Evolutionary conservation across 495 filamentous ascomycete species (phyloP).

Genomic region (Chaetomium fimeti): DNA sequence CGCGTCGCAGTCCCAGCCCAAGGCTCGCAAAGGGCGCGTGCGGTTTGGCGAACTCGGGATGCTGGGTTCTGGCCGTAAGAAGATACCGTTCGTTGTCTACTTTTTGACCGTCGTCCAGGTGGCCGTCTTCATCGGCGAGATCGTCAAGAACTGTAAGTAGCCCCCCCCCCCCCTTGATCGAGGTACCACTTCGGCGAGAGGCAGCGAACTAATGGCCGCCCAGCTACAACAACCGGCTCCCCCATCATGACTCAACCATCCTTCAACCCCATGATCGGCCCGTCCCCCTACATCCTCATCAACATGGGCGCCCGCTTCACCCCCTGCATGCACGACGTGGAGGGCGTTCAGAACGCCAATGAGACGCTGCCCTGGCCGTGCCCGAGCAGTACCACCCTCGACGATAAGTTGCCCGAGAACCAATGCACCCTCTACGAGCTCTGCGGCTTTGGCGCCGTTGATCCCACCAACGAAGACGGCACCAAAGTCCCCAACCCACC

Average conservation of each 20-base stretch:
- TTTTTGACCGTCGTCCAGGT: slow-evolving; percentile 74
- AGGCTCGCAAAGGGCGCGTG: slow-evolving; percentile 36
- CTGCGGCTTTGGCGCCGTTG: slow-evolving; percentile 76
- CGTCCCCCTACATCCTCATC: slow-evolving; percentile 83
- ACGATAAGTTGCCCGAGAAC: slow-evolving; percentile 43
- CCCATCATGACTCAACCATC: slow-evolving; percentile 82
- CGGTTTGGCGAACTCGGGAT: slow-evolving; percentile 51
- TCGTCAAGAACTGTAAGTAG: slow-evolving; percentile 73
- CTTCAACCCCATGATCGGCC: slow-evolving; percentile 97
- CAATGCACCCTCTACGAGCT: slow-evolving; percentile 71
- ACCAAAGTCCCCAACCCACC: slow-evolving; percentile 37
- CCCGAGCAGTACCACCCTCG: slow-evolving; percentile 65
- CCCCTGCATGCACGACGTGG: slow-evolving; percentile 87
- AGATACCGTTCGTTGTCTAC: slow-evolving; percentile 81
- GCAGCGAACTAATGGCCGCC: slow-evolving; percentile 38
- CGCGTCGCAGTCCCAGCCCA: slow-evolving; percentile 29
- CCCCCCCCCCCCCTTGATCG: not conserved
- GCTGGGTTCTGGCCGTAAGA: slow-evolving; percentile 50
- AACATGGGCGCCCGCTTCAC: slow-evolving; percentile 94
- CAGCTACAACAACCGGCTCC: slow-evolving; percentile 60
- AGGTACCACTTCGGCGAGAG: not conserved
- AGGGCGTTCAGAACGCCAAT: slow-evolving; percentile 57
- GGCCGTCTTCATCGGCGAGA: slow-evolving; percentile 84
- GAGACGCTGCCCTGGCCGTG: slow-evolving; percentile 60
- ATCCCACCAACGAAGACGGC: slow-evolving; percentile 53